A percentile compares a stretch with the other conserved stretches of the same genome.
phyloP scores from a whole-genome alignment of 78 protist species.

The Dictyostelium firmibasis region DNA sequence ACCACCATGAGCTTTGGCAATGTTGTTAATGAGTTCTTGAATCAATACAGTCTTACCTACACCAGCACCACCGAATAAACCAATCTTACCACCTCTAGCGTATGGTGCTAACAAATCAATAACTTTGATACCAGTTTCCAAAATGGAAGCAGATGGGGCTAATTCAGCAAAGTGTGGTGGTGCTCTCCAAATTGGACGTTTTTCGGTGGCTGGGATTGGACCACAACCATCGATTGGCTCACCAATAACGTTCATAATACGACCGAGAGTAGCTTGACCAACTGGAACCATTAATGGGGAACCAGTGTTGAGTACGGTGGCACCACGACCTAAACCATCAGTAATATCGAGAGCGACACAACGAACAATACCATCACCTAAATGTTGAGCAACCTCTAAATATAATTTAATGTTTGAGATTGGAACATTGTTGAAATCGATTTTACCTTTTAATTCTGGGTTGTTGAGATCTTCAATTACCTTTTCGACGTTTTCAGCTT shows the following conservation, averaged over 20 bases:
- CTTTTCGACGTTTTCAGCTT: constrained; percentile 70
- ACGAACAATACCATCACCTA: constrained; percentile 98
- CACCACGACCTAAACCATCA: constrained; percentile 98
- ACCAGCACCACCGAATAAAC: constrained; percentile 99
- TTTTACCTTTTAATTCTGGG: constrained; percentile 68
- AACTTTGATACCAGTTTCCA: constrained; percentile 99
- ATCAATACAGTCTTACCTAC: constrained; percentile 96
- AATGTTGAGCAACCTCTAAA: constrained; percentile 98
- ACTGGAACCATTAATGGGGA: constrained; percentile 98
- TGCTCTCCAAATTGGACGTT: constrained; percentile 93
- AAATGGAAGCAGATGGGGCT: constrained; percentile 92
- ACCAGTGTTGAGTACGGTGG: constrained; percentile 93
- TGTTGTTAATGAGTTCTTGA: constrained; percentile 99
- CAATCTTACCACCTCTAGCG: constrained; percentile 99
- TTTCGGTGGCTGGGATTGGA: constrained; percentile 77
- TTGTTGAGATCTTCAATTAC: constrained; percentile 79
- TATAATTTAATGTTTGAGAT: constrained; percentile 83
- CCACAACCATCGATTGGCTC: constrained; percentile 99
- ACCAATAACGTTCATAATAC: constrained; percentile 99
- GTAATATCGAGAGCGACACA: constrained; percentile 99
- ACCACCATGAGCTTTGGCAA: constrained; percentile 99
- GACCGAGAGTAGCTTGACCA: constrained; percentile 97
- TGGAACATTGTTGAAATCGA: constrained; percentile 47
- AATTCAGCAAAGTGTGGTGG: constrained; percentile 95
- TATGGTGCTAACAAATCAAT: constrained; percentile 98